Base-by-base conservation (phyloP, 2,329 filamentous ascomycete species). In the Rhytidhysteron rufulum region DNA sequence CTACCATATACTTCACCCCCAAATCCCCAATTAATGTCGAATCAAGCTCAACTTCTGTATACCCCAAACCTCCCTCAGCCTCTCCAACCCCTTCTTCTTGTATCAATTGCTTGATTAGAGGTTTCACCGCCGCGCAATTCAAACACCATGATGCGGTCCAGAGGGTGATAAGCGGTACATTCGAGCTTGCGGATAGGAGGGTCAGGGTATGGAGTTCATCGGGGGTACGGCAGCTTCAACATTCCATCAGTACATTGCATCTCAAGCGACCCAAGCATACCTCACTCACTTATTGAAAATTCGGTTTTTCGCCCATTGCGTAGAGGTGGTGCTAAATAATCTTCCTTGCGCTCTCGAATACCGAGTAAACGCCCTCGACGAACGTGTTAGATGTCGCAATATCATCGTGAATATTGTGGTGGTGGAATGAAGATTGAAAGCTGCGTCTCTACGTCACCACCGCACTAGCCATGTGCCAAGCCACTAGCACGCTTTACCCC, bases 131-230 rank as follows among this genome's bases (percentile, higher is more conserved):
- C 18, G 66, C 63, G 53, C 71, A 74, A 4, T 66, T 67, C 2
- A 60, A 53, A 44, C 69, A 72, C 68, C 70, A 76, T 3, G 66
- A 66, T 2, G 73, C 69, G 30, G 65, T 72, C 72, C 72, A 77
- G 9, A 75, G 55, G 0, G 73, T 76, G 32, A 76, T 64, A 1
- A 77, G 54, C 0, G 72, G 63, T 7, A 61, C 58, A 31, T 69
- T 65, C 10, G 58, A 65, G 47, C 65, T 68, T 8, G 72, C 66
- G 13, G 69, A 72, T 44, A 73, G 65, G 34, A 75, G 62, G 5
- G 68, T 67, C 6, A 76, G 66, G 4, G 65, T 72, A 39, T 71
- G 62, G 9, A 75, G 61, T 43, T 75, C 72, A 25, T 68, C 60
- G 36, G 72, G 69, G 22, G 57, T 62, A 38, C 73, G 71, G 34